Evolutionary conservation across 495 filamentous ascomycete genomes (phyloP).

Genomic region (Cercophora scortea): DNA sequence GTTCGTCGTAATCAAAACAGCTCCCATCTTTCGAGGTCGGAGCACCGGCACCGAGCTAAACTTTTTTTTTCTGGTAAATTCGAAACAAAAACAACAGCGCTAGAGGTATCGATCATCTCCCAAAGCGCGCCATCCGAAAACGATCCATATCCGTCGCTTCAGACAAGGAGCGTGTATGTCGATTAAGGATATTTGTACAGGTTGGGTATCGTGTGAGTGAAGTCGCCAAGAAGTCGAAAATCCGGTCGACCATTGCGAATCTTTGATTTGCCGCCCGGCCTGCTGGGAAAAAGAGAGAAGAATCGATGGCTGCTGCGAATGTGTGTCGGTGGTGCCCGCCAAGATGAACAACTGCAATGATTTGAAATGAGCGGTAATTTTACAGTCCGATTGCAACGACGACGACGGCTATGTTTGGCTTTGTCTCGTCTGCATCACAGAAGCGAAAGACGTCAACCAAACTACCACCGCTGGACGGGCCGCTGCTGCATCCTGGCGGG

Average conservation of each 20-base stretch:
- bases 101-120: conserved; percentile 32
- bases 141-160: conserved; percentile 22
- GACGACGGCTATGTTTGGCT: conserved; percentile 17
- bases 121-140: conserved; percentile 28
- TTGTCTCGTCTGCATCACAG: conserved; percentile 20
- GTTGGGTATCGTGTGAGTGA: conserved; percentile 10
- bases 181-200: conserved; percentile 30
- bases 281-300: conserved; percentile 13
- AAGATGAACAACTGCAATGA: conserved; percentile 11
- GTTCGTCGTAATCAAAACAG: conserved; percentile 16
- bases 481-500: conserved; percentile 70
- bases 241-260: conserved; percentile 19
- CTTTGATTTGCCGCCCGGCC: conserved; percentile 20
- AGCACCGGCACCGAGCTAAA: conserved; percentile 17
- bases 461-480: conserved; percentile 43
- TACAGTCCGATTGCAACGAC: conserved; percentile 22
- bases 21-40: conserved; percentile 22
- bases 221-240: conserved; percentile 21
- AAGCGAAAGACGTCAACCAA: conserved; percentile 21
- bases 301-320: conserved; percentile 29
- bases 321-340: conserved; percentile 24
- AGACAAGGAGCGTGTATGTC: conserved; percentile 20
- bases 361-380: conserved; percentile 13
- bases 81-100: conserved; percentile 12
- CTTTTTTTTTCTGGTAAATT: conserved; percentile 12